Evolutionary conservation across 768 basidiomycete genomes (phyloP).

Genomic region (Russula sp.): DNA sequence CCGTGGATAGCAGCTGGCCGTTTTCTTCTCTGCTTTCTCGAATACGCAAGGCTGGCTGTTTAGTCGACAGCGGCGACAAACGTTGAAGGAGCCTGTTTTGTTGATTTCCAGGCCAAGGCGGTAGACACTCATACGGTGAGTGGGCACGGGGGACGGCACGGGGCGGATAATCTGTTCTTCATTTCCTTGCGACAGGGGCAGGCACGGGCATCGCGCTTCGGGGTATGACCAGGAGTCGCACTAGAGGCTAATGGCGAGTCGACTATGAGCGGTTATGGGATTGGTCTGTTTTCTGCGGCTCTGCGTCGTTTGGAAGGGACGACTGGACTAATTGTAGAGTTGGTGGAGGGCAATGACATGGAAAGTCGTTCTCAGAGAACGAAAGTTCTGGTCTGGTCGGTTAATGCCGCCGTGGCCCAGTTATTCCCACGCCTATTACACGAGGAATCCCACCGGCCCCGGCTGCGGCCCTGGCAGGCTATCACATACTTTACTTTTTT

Average conservation of each 20-base stretch:
- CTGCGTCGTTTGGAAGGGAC: conserved; percentile 51
- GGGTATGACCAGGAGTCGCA: conserved; percentile 54
- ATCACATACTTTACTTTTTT: too few species aligned
- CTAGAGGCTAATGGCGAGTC: conserved; percentile 34
- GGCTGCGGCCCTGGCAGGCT: too few species aligned
- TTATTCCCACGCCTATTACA: not conserved
- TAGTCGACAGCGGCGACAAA: conserved; percentile 85
- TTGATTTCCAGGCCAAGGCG: conserved; percentile 56
- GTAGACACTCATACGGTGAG: conserved; percentile 48
- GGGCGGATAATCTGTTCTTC: conserved; percentile 61
- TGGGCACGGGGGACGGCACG: conserved; percentile 40
- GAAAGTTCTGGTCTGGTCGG: not conserved
- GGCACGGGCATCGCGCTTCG: conserved; percentile 85
- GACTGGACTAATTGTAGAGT: conserved; percentile 55
- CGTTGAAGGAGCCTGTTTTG: conserved; percentile 69
- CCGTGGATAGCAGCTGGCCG: conserved; percentile 52
- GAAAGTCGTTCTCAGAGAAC: too few species aligned
- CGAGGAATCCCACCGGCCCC: too few species aligned
- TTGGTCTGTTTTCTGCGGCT: conserved; percentile 36
- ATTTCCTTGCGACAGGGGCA: conserved; percentile 88
- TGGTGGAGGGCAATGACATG: conserved; percentile 68
- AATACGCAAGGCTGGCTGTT: conserved; percentile 80
- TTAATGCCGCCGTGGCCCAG: conserved; percentile 33
- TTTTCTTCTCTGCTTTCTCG: conserved; percentile 91
- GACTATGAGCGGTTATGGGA: conserved; percentile 34